Evolutionary conservation across 2,329 filamentous ascomycete genomes (phyloP), one percentile per base, ranked within the genome.

Genomic region (Colletotrichum lini): DNA sequence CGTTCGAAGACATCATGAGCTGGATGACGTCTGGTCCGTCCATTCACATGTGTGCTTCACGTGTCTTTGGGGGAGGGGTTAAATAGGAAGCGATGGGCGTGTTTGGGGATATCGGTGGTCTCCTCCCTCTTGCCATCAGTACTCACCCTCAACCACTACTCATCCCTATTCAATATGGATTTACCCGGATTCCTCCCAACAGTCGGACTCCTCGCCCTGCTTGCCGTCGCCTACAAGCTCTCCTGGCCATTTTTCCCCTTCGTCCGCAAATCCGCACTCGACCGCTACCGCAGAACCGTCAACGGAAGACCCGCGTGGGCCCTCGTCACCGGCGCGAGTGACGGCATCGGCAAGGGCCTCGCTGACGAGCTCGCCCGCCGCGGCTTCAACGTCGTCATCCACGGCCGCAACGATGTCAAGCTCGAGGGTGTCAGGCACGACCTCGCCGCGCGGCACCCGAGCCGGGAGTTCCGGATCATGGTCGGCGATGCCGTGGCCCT

Each of bases 361-460:
- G 83, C 84, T 4, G 77, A 84, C 65, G 85, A 88, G 74, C 84
- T 91, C n/a, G 85, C 85, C 21, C 70, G 74, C 0, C 79, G 78
- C 16, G 86, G 87, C 57, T 90, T 90, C 82, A 87, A 89, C 74
- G 81, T 91, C 44, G 80, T 90, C 18, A 76, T 91, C 10, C 88
- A 91, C 72, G 88, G 89, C n/a, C 85, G 87, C 45, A 88, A 88
- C 70, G 72, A 74, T 2, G 72, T 78, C 4, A 90, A 89, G 74
- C 81, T 91, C 3, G 75, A 81, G 2, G 66, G 66, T 1, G 79
- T 87, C n/a, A 76, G 80, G n/a, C 64, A 76, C 1, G 77, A 82
- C 35, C 81, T 90, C 0, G 72, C 76, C 1, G n/a, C 74, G 0
- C 70, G 78, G 10, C 84, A 83, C 67, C 86, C 87, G 0, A 45